Evolutionary conservation across 225 moss, liverwort and hornwort genomes (phyloP), one percentile per base, ranked within the genome.

Genomic region (Neckera pumila): DNA sequence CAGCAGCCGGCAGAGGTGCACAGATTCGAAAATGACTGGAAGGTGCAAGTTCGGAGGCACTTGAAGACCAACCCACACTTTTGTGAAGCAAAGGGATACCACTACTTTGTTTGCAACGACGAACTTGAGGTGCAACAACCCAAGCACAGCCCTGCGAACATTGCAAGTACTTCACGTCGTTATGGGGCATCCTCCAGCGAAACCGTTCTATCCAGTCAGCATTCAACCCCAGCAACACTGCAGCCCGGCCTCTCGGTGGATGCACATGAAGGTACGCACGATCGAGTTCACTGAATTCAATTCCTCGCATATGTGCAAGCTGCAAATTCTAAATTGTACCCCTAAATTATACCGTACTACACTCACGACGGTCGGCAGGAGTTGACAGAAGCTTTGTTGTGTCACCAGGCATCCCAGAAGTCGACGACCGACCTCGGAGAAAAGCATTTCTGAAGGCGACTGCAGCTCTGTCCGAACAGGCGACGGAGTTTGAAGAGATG

Each of bases 21-120:
- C 19, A 21, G 21, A 22, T 84, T 89, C 19, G 84, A 14, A 53
- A 83, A 64, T 15, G 82, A 89, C 45, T 91, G 90, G 92, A 89
- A 84, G 81, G 57, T 85, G 40, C 86, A 92, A 83, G 87, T 93
- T 74, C 83, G 82, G 79, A 9, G 36, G 21, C 91, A 85, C 66
- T 84, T 93, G 66, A 74, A 84, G 71, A 69, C 47, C 56, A 88
- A 91, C 71, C 85, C 82, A 7, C 36, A 83, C 15, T 87, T 92
- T 17, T 43, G n/a, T 33, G 70, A 92, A 83, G 59, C 49, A 42
- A 74, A 85, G 57, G 88, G 82, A 62, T 7, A 7, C 16, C 74
- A 89, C 71, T 90, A 63, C 82, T 66, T 93, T 51, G 38, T 81
- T 34, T 22, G 80, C 30, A 8, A 82, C 79, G 3, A 14, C 54